Percentiles rank a stretch among this genome's conserved stretches.
phyloP scores from a whole-genome alignment of 495 filamentous ascomycete species.

The Parathielavia appendiculata region DNA sequence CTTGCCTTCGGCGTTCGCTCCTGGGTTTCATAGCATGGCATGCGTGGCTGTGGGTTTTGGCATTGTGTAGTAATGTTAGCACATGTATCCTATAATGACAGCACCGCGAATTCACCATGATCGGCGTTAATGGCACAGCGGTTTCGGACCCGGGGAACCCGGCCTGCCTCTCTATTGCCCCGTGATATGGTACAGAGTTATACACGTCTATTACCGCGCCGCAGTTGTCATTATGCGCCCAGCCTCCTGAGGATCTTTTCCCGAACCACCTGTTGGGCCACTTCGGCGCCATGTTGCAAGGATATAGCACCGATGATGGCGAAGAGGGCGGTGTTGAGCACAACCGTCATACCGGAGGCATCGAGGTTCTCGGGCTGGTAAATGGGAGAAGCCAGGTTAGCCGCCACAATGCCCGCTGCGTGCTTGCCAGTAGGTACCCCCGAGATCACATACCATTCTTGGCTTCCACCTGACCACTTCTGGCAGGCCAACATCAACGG shows the following conservation, averaged over 20 bases:
- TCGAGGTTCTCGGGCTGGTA: conserved; percentile 63
- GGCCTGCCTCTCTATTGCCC: conserved; percentile 16
- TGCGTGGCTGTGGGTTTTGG: background rate
- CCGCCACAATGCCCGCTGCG: background rate
- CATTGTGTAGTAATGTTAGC: background rate
- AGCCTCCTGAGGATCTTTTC: conserved; percentile 65
- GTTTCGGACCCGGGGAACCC: background rate
- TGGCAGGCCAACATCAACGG: conserved; percentile 60
- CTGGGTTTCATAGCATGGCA: background rate
- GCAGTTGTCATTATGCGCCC: conserved; percentile 16
- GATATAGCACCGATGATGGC: conserved; percentile 84
- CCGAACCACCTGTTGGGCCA: conserved; percentile 66
- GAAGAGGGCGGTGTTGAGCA: conserved; percentile 71
- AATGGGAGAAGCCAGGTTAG: conserved; percentile 13
- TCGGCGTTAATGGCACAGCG: background rate
- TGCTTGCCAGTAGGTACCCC: background rate
- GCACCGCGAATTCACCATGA: too few species aligned
- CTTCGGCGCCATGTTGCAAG: conserved; percentile 74
- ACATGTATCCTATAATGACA: background rate
- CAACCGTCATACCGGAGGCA: conserved; percentile 62
- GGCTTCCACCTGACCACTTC: conserved; percentile 85
- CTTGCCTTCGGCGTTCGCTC: background rate
- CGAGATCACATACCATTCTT: conserved; percentile 53
- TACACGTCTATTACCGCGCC: conserved; percentile 25
- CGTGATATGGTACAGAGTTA: conserved; percentile 29